phyloP scores from a whole-genome alignment of 2,329 filamentous ascomycete species.

The Fusarium dlaminii region DNA sequence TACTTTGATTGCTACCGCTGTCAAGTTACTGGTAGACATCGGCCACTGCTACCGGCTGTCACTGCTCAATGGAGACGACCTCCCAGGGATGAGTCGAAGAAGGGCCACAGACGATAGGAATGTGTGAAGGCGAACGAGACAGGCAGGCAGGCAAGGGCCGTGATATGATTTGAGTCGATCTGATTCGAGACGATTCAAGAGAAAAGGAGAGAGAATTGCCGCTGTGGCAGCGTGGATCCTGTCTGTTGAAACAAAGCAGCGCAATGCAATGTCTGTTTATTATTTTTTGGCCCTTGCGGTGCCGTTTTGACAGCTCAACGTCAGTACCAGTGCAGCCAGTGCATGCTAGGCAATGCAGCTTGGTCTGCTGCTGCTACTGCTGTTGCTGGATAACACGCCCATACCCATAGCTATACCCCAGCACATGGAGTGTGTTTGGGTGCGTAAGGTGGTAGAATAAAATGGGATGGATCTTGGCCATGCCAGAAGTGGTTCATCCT shows the following conservation, averaged over 20 bases:
- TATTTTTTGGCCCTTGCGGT: background rate
- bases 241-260: constrained; percentile 26
- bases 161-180: constrained; percentile 20
- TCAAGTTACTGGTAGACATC: background rate
- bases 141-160: constrained; percentile 18
- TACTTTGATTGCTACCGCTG: background rate
- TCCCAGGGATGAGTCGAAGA: constrained; percentile 8
- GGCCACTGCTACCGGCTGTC: background rate
- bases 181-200: constrained; percentile 22
- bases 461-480: constrained; percentile 44
- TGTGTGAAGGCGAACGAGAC: constrained; percentile 14
- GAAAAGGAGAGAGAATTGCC: constrained; percentile 16
- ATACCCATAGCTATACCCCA: constrained; percentile 1
- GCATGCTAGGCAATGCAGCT: background rate
- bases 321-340: constrained; percentile 8
- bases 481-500: constrained; percentile 45
- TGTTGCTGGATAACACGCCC: constrained; percentile 17
- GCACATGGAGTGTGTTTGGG: constrained; percentile 22
- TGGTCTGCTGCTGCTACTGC: background rate
- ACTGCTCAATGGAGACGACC: constrained; percentile 16
- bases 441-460: constrained; percentile 32
- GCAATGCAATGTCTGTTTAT: constrained; percentile 2
- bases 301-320: constrained; percentile 26
- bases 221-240: constrained; percentile 34
- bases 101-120: constrained; percentile 14